Base-by-base conservation (phyloP, 2,329 filamentous ascomycete species). In the Fusarium veterinarium region DNA sequence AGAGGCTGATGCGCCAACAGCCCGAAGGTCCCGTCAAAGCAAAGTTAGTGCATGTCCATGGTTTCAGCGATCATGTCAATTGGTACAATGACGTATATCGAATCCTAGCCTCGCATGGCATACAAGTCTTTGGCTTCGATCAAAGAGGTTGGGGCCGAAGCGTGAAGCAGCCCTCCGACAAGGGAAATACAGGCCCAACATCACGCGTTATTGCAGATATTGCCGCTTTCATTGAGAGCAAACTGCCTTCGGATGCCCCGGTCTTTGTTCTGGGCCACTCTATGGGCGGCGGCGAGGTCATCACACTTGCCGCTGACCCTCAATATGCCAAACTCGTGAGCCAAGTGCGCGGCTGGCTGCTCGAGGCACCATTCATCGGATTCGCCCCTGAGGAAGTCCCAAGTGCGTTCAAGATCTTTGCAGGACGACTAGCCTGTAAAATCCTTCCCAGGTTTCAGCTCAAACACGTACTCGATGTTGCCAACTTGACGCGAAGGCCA, bases 211-310 rank as follows among this genome's bases (percentile, higher is more conserved):
- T 97, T 48, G 86, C 88, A 64, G 95, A 98, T 80, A 91, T 97
- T 60, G 93, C 91, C 16, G 91, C 91, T 46, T 94, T 98, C 80
- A 86, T 96, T 73, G 86, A 86, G 66, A 83, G 85, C 37, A 88
- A 92, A 70, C 83, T 91, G 9, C 86, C 86, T 14, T 80, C 81
- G 30, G 77, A 81, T 8, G 83, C 85, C 40, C 94, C 94, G 0
- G 79, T 97, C 20, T 98, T 97, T 82, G 87, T 98, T 25, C 90
- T 96, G 85, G 95, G 95, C 59, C 94, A 97, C 82, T 95, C 92
- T 28, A 97, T 97, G 94, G 95, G 95, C 73, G 95, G 95, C 66
- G 93, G 91, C 30, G 88, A 97, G 81, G 88, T 91, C 10, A 84
- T 97, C 13, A 90, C 89, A 46, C 80, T 92, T 28, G 87, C 87